Conservation (phyloP, 2,329 filamentous ascomycete genomes). For the Calonectria henricotiae region DNA sequence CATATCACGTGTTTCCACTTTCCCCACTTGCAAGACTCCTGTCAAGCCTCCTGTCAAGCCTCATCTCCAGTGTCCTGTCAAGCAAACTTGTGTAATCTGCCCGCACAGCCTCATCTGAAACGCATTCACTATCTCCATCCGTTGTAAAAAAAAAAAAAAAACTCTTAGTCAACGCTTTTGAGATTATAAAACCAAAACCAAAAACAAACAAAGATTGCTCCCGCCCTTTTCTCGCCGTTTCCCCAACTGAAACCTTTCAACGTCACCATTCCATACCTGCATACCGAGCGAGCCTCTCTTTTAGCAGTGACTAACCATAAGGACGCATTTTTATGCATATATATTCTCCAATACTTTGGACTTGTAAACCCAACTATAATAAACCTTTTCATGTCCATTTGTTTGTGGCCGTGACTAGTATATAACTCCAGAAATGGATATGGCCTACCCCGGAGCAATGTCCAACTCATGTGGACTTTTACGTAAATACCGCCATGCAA, state of each 20-base stretch:
- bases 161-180: too few relatives aligned
- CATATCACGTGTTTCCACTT: not conserved
- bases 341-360: too few relatives aligned
- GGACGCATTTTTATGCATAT: not conserved
- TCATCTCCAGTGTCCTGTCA: too few relatives aligned
- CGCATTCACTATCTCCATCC: too few relatives aligned
- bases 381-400: not conserved
- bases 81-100: not conserved
- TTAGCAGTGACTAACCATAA: not conserved
- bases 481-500: not conserved
- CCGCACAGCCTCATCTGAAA: not conserved
- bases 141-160: too few relatives aligned
- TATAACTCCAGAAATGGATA: not conserved
- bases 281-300: constrained; percentile 11
- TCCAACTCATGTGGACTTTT: not conserved
- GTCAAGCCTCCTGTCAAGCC: too few relatives aligned
- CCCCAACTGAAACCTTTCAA: not conserved
- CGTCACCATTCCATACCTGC: constrained; percentile 1
- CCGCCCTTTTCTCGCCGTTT: too few relatives aligned
- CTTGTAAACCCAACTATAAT: too few relatives aligned
- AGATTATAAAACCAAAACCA: not conserved
- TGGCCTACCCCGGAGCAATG: not conserved
- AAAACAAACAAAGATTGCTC: not conserved
- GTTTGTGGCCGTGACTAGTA: not conserved
- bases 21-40: too few relatives aligned